A percentile compares a stretch with the other conserved stretches of the same genome.
Evolutionary conservation across 345 rosid species (phyloP).

Genomic region (Salix koriyanagi): DNA sequence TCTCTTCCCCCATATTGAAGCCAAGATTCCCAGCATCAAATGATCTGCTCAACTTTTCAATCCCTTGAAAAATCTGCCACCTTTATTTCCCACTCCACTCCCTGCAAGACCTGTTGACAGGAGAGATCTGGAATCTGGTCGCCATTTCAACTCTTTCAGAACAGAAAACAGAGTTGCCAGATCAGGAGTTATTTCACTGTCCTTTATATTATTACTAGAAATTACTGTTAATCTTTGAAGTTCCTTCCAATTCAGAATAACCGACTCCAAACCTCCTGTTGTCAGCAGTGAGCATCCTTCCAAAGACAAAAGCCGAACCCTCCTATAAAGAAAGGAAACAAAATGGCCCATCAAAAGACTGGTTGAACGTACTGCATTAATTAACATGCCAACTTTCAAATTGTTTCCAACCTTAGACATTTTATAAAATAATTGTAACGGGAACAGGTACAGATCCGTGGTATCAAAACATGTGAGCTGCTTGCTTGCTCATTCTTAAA

Average conservation of each 20-base stretch:
- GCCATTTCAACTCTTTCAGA: constrained; percentile 85
- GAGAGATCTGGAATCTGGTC: constrained; percentile 74
- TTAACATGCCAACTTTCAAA: neutral
- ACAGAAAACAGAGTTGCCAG: constrained; percentile 61
- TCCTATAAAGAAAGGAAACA: constrained; percentile 43
- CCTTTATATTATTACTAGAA: constrained; percentile 75
- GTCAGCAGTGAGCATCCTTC: constrained; percentile 84
- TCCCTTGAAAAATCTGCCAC: constrained; percentile 71
- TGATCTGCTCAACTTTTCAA: constrained; percentile 22
- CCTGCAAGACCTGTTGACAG: constrained; percentile 55
- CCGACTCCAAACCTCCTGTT: constrained; percentile 68
- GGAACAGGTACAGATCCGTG: neutral
- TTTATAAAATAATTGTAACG: neutral
- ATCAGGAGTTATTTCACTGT: constrained; percentile 60
- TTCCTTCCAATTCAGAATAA: constrained; percentile 65
- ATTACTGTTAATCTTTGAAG: constrained; percentile 60
- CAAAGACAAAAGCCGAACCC: constrained; percentile 59
- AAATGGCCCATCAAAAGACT: neutral
- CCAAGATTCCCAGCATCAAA: neutral
- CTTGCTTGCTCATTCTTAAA: neutral
- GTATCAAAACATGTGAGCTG: neutral
- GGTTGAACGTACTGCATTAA: neutral
- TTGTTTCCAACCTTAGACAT: neutral
- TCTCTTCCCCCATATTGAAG: neutral
- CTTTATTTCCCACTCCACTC: constrained; percentile 70